Conservation (phyloP, 2,329 filamentous ascomycete genomes). For the Simplicillium aogashimaense region DNA sequence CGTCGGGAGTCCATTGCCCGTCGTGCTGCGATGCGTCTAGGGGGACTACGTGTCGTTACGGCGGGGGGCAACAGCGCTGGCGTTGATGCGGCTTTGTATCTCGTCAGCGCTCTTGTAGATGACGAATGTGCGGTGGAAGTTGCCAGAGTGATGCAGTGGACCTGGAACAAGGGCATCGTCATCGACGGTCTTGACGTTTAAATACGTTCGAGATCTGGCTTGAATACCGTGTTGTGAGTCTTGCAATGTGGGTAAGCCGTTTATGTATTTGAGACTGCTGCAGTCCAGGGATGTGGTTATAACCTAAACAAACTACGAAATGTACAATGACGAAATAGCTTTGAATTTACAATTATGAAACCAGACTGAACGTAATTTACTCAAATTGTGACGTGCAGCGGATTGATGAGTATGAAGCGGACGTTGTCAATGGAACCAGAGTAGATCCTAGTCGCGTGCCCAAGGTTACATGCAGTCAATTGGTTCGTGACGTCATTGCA, state of each 20-base stretch:
- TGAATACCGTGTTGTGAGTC: neutral
- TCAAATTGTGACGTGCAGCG: too few species aligned
- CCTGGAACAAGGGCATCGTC: conserved; percentile 77
- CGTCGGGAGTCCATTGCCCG: conserved; percentile 74
- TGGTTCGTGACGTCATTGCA: too few species aligned
- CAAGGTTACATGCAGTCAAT: too few species aligned
- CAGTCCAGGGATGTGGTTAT: too few species aligned
- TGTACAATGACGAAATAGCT: too few species aligned
- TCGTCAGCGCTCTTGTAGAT: conserved; percentile 73
- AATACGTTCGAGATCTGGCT: conserved; percentile 2
- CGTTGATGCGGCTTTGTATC: conserved; percentile 74
- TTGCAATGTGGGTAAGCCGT: conserved; percentile 7
- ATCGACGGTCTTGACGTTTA: conserved; percentile 80
- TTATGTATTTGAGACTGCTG: neutral
- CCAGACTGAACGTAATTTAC: too few species aligned
- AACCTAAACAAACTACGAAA: too few species aligned
- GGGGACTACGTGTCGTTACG: conserved; percentile 65
- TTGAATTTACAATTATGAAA: too few species aligned
- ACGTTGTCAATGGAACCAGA: too few species aligned
- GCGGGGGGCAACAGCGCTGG: conserved; percentile 70
- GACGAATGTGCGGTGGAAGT: conserved; percentile 69
- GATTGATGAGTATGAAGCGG: too few species aligned
- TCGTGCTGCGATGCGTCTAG: conserved; percentile 64
- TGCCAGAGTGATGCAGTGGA: conserved; percentile 67
- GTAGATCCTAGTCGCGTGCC: too few species aligned